Percentiles rank a stretch among this genome's conserved stretches.
Evolutionary conservation across 108 stramenopile genomes (phyloP).

Genomic region (Cyclotella distinguenda): DNA sequence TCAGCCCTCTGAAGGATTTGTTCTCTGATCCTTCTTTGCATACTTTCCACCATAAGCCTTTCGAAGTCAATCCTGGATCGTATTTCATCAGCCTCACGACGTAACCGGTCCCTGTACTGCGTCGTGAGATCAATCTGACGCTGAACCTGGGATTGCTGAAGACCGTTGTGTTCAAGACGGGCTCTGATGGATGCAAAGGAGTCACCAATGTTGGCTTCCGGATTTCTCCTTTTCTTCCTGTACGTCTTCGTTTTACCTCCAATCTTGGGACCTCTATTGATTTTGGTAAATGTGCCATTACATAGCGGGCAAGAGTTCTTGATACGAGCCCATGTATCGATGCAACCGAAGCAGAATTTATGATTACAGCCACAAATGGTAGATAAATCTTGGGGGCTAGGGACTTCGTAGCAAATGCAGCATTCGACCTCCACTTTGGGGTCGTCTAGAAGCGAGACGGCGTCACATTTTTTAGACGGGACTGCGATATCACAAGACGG

Average conservation of each 20-base stretch:
- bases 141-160: not conserved
- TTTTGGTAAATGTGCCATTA: not conserved
- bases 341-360: slow-evolving; percentile 8
- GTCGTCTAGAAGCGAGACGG: not conserved
- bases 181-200: not conserved
- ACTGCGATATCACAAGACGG: not conserved
- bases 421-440: not conserved
- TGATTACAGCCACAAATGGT: slow-evolving; percentile 5
- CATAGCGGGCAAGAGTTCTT: slow-evolving; percentile 2
- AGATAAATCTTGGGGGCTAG: not conserved
- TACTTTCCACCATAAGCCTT: not conserved
- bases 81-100: not conserved
- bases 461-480: not conserved
- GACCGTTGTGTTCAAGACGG: not conserved
- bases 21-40: not conserved
- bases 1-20: not conserved
- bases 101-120: not conserved
- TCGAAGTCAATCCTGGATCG: not conserved
- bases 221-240: not conserved
- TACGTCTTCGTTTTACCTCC: not conserved
- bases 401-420: not conserved
- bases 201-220: not conserved
- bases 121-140: not conserved
- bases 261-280: not conserved
- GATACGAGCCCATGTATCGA: not conserved